Evolutionary conservation across 805 yeast genomes (phyloP), one percentile per base, ranked within the genome.

Genomic region (Clavispora santaluciae): DNA sequence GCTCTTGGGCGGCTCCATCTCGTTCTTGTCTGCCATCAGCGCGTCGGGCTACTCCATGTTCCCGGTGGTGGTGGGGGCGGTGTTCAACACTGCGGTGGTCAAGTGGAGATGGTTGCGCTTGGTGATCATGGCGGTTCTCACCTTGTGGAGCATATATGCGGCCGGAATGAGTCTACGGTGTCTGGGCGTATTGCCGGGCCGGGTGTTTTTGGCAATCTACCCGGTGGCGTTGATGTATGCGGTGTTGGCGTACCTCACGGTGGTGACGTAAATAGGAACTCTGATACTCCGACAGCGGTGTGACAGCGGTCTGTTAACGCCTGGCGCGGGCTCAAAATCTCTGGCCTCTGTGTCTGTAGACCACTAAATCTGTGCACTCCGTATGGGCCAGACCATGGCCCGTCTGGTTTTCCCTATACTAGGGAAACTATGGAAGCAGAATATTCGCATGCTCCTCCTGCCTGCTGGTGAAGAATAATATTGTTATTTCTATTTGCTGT

Each of bases 21-120:
- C 86, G 2, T 81, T 78, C 53, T 68, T 83, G 66, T 78, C 79
- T 35, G 87, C 87, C 3, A 66, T 83, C 39, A 78, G 84, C 45
- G 81, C 86, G 22, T 73, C 81, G 5, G 89, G 89, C 1, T 82
- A 82, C 64, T 78, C 83, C 11, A 60, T 79, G 56, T 83, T 82
- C 59, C 89, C 89, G 9, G 66, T 83, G 28, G 73, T 79, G 3
- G 53, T 76, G 8, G 78, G 81, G 0, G 75, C 80, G 9, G 37
- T 74, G 4, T 42, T 79, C 20, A 66, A 81, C 34, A 62, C 69
- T 11, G 41, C 76, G 17, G 55, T 76, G 13, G 60, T 80, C n/a
- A 58, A 63, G 34, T 63, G 70, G 68, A 70, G 72, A 46, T 57
- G 78, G 12, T 46, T 80, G 5, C 61, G 87, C 43, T 62, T 80